Conservation (phyloP, 176 grass and related monocot genomes). For the Dendrocalamus sinicus region DNA sequence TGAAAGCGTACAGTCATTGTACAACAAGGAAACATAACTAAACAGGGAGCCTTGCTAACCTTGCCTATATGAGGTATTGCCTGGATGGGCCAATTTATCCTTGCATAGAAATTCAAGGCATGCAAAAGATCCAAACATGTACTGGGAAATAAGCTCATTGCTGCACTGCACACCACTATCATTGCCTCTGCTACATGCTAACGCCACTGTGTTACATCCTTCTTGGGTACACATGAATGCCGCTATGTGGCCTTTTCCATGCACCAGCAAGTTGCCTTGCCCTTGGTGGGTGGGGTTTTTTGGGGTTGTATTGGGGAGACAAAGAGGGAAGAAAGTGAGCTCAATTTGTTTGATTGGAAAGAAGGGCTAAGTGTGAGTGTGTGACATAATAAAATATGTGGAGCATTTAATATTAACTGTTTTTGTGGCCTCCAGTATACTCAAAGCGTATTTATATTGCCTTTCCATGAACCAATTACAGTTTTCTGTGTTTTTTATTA, state of each 20-base stretch:
- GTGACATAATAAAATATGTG: background rate
- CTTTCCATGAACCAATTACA: background rate
- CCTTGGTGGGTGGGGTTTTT: background rate
- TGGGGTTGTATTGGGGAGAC: too few relatives aligned
- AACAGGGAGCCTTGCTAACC: conserved; percentile 1
- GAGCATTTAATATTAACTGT: conserved; percentile 14
- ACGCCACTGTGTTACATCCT: background rate
- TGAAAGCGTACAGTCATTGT: background rate
- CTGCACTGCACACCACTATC: background rate
- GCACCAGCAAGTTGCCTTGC: background rate
- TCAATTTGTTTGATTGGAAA: background rate
- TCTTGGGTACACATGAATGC: background rate
- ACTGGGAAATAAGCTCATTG: background rate
- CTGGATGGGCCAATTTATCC: background rate
- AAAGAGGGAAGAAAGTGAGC: background rate
- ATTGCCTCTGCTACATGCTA: background rate
- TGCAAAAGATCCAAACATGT: background rate
- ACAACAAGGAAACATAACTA: conserved; percentile 4
- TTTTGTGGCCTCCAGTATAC: background rate
- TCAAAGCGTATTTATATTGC: background rate
- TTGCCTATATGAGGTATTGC: background rate
- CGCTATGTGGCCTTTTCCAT: background rate
- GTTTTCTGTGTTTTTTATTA: conserved; percentile 21
- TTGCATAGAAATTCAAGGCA: conserved; percentile 10
- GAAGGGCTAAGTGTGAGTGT: background rate